Conservation (phyloP, 306 rosid genomes). For the Ziziphus jujuba region DNA sequence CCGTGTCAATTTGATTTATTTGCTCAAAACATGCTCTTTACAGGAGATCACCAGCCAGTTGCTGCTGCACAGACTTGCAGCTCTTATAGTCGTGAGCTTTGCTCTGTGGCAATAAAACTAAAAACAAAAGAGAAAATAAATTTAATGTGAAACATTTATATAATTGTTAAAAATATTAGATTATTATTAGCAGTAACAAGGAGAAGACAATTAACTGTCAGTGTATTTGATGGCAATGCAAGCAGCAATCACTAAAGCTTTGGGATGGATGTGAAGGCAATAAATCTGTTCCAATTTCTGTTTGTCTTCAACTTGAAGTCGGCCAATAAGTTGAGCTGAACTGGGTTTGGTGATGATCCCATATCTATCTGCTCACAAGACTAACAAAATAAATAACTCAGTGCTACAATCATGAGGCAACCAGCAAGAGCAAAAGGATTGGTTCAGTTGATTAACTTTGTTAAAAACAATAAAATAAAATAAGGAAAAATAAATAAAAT, state of each 20-base stretch:
- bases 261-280: background rate
- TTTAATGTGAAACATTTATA: too few relatives aligned
- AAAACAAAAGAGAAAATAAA: background rate
- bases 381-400: too few relatives aligned
- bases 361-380: background rate
- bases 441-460: too few relatives aligned
- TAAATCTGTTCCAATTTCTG: background rate
- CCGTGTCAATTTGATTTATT: background rate
- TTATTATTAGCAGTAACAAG: background rate
- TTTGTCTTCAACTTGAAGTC: background rate
- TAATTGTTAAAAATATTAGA: background rate
- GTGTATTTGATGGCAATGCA: constrained; percentile 7
- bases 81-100: background rate
- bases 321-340: background rate
- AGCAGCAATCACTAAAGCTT: background rate
- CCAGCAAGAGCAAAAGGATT: too few relatives aligned
- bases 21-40: constrained; percentile 7
- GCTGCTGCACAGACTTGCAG: background rate
- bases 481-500: too few relatives aligned
- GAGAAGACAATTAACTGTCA: background rate
- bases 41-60: constrained; percentile 1
- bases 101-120: background rate
- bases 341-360: background rate
- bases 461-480: too few relatives aligned
- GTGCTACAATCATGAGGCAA: too few relatives aligned